Conservation (phyloP, 1,284 basidiomycete species). For the Boletus mariae region DNA sequence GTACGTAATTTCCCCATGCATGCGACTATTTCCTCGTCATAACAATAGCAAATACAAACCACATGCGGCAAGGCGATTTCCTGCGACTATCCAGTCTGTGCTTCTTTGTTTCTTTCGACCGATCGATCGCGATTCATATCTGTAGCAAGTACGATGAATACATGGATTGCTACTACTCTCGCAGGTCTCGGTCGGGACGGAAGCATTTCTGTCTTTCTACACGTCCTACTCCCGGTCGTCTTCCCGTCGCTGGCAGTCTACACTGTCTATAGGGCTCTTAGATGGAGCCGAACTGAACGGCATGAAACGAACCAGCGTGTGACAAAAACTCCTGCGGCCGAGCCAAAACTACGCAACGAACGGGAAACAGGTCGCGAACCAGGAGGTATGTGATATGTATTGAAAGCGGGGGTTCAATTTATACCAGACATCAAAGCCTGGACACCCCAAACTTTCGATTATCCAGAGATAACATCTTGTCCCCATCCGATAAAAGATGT, state of each 20-base stretch:
- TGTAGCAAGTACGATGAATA: slow-evolving; percentile 2
- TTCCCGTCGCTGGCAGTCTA: slow-evolving; percentile 19
- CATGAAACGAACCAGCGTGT: no score
- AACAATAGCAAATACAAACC: no score
- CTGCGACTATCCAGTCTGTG: no score
- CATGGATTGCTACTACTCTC: slow-evolving; percentile 3
- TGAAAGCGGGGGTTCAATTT: neutral
- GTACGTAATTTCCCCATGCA: no score
- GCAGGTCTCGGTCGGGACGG: neutral
- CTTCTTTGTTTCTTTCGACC: no score
- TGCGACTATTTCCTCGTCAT: no score
- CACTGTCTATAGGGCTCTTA: slow-evolving; percentile 12
- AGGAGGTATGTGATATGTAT: slow-evolving; percentile 25
- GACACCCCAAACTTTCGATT: slow-evolving; percentile 47
- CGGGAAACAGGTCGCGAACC: slow-evolving; percentile 16
- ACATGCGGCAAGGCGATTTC: no score
- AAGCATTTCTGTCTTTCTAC: slow-evolving; percentile 2
- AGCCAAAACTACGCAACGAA: slow-evolving; percentile 1
- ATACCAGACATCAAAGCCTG: slow-evolving; percentile 38
- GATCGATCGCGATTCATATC: no score
- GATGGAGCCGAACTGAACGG: slow-evolving; percentile 4
- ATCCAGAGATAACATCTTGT: slow-evolving; percentile 47
- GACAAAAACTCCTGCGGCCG: neutral
- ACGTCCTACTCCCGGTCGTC: slow-evolving; percentile 13
- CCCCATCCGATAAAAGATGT: slow-evolving; percentile 39